phyloP scores from a whole-genome alignment of 2,329 filamentous ascomycete genomes.

The Bipolaris victoriae region DNA sequence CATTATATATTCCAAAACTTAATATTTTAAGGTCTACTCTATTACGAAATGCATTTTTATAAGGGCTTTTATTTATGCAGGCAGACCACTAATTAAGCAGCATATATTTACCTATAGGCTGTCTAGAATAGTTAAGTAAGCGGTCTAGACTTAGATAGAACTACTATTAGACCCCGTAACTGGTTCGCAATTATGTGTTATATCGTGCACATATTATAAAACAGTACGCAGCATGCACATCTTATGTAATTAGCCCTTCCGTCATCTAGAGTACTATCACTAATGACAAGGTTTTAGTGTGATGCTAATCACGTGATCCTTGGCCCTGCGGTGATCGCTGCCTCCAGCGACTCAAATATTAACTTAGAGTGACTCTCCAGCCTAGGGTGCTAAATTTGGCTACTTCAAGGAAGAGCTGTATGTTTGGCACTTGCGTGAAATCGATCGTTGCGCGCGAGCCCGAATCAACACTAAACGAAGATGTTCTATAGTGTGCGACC shows the following conservation, averaged over 20 bases:
- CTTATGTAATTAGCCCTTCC: too few species aligned
- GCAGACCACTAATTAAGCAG: neutral
- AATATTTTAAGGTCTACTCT: neutral
- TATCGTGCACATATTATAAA: too few species aligned
- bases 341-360: neutral
- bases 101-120: neutral
- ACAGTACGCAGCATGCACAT: too few species aligned
- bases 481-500: neutral
- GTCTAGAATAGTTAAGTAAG: neutral
- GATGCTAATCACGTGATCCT: too few species aligned
- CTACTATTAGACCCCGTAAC: neutral
- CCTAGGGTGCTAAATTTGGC: neutral
- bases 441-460: neutral
- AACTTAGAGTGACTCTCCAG: neutral
- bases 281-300: too few species aligned
- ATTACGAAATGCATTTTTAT: neutral
- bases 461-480: neutral
- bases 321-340: too few species aligned
- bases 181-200: neutral
- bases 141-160: neutral
- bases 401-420: conserved; percentile 2
- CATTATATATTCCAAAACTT: conserved; percentile 4
- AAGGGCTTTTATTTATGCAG: conserved; percentile 2
- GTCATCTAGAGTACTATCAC: too few species aligned
- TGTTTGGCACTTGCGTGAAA: conserved; percentile 1